Evolutionary conservation across 306 rosid species (phyloP).

Genomic region (Oemleria cerasiformis): DNA sequence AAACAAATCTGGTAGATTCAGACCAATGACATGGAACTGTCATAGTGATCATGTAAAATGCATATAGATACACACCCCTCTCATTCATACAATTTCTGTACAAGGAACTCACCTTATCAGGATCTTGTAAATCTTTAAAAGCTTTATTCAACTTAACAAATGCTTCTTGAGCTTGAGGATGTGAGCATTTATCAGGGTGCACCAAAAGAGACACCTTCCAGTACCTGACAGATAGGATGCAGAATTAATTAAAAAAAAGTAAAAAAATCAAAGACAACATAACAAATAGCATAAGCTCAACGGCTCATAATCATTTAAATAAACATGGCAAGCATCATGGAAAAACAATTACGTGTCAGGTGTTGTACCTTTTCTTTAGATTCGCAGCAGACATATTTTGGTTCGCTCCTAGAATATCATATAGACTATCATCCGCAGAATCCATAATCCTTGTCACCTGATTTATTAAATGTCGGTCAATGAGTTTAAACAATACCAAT

Average conservation of each 20-base stretch:
- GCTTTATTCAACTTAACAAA: conserved; percentile 88
- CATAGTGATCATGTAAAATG: neutral
- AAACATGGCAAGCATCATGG: no score
- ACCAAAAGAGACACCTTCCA: conserved; percentile 96
- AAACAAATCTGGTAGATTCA: neutral
- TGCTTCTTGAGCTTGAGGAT: conserved; percentile 93
- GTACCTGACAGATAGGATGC: conserved; percentile 49
- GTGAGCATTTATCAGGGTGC: conserved; percentile 98
- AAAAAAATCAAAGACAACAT: neutral
- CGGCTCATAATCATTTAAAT: neutral
- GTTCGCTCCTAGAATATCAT: conserved; percentile 82
- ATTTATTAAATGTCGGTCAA: conserved; percentile 9
- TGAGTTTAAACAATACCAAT: neutral
- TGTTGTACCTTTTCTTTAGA: conserved; percentile 69
- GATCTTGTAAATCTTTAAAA: conserved; percentile 79
- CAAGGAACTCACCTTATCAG: conserved; percentile 48
- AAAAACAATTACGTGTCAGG: neutral
- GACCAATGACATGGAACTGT: neutral
- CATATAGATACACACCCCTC: neutral
- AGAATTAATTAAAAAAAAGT: neutral
- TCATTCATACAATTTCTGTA: neutral
- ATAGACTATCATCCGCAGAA: conserved; percentile 59
- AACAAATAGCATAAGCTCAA: conserved; percentile 5
- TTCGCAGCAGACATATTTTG: conserved; percentile 65
- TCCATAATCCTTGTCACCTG: conserved; percentile 94